Evolutionary conservation across 1,284 basidiomycete species (phyloP).

Genomic region (Earliella scabrosa): DNA sequence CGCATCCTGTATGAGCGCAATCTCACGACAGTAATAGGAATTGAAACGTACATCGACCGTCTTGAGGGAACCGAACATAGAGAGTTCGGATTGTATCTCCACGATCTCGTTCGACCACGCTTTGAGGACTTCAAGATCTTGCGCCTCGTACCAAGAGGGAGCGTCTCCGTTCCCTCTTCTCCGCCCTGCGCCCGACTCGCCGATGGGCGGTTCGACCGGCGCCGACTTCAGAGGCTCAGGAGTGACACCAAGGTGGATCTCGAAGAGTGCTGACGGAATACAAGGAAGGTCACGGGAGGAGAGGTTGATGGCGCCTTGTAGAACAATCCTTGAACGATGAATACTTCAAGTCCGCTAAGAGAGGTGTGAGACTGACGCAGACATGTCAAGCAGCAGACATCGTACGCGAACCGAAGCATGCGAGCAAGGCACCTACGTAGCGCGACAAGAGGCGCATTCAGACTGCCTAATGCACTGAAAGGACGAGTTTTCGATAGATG

Average conservation of each 20-base stretch:
- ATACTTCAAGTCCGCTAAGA: slow-evolving; percentile 25
- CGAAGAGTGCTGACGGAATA: slow-evolving; percentile 77
- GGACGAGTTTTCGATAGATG: background rate
- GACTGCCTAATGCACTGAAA: background rate
- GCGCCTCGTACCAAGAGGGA: slow-evolving; percentile 77
- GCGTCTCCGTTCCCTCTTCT: slow-evolving; percentile 37
- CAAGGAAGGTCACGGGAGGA: slow-evolving; percentile 71
- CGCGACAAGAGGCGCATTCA: background rate
- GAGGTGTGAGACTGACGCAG: slow-evolving; percentile 9
- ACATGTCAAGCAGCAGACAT: slow-evolving; percentile 20
- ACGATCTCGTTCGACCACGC: slow-evolving; percentile 78
- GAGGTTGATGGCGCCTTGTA: slow-evolving; percentile 70
- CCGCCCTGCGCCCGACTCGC: slow-evolving; percentile 17
- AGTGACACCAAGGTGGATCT: slow-evolving; percentile 74
- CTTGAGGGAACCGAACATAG: slow-evolving; percentile 80
- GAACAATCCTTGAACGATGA: slow-evolving; percentile 25
- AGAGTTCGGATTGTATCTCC: slow-evolving; percentile 79
- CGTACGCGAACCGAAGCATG: background rate
- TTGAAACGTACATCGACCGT: slow-evolving; percentile 59
- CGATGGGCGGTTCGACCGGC: slow-evolving; percentile 59
- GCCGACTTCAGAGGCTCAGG: slow-evolving; percentile 68
- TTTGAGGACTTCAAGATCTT: slow-evolving; percentile 74
- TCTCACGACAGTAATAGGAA: background rate
- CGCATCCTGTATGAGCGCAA: background rate
- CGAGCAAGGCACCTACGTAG: background rate